Base-by-base conservation (phyloP, 495 filamentous ascomycete genomes). In the Lindgomyces ingoldianus region DNA sequence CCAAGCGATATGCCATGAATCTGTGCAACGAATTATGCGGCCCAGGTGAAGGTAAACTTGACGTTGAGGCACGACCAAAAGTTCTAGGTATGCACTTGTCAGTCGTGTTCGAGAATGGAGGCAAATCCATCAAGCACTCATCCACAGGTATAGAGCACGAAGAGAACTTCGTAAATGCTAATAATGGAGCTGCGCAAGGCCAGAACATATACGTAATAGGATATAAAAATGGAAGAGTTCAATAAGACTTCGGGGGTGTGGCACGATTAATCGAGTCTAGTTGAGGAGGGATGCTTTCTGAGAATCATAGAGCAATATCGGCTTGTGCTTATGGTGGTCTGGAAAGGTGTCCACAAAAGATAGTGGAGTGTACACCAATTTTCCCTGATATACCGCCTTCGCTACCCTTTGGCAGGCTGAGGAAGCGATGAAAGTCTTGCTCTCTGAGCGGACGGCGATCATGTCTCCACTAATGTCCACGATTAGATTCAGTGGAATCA, bases 31-130 rank as follows among this genome's bases (percentile, higher is more conserved):
- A n/a, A n/a, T n/a, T n/a, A n/a, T n/a, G n/a, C n/a, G n/a, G n/a
- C n/a, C n/a, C n/a, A n/a, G n/a, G n/a, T n/a, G n/a, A n/a, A n/a
- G n/a, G n/a, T n/a, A n/a, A n/a, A n/a, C n/a, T n/a, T 84, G 27
- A 88, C 80, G 65, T 90, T 87, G 14, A 90, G 80, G 72, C 90
- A 90, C 0, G 87, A 88, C 87, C 87, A 90, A 19, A 90, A 78
- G 66, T 90, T 89, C 67, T 90, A 85, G 4, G 87, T 88, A 70
- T 89, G 89, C 8, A 90, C 88, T 50, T 82, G 79, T 86, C 87
- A 89, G 26, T 85, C 87, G 65, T 90, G 87, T 62, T 87, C 87
- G n/a, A 88, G 62, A 0, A 90, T 83, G 11, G 86, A 86, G 11
- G 87, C 87, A 71, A 87, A 83, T 66, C 88, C 85, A 63, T 90